Percentiles rank a stretch among this genome's conserved stretches.
These are phyloP conservation scores for Penicillium psychrosexuale DNA, from an alignment of 2,329 filamentous ascomycete genomes.

Conservation along the genomic window DNA sequence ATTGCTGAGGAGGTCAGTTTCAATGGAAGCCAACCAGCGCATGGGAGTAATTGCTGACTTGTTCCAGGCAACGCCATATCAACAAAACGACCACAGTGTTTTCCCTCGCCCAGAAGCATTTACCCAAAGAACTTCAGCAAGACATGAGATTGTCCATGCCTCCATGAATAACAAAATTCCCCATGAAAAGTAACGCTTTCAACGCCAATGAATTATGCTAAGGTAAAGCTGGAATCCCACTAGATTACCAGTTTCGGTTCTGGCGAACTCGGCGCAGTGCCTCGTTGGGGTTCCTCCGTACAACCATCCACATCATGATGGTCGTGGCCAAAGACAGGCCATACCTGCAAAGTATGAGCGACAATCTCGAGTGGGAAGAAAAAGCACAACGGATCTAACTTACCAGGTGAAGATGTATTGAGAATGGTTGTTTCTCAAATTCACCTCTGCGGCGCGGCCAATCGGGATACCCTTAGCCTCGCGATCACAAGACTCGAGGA, in stretches of 20 bases:
- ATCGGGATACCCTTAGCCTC: slow-evolving; percentile 82
- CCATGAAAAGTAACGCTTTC: slow-evolving; percentile 29
- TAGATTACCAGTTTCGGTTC: slow-evolving; percentile 67
- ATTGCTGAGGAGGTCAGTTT: slow-evolving; percentile 74
- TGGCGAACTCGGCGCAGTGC: slow-evolving; percentile 70
- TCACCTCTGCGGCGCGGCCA: slow-evolving; percentile 82
- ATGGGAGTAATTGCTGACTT: slow-evolving; percentile 27
- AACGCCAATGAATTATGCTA: slow-evolving; percentile 32
- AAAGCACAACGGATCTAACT: slow-evolving; percentile 29
- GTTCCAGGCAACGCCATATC: slow-evolving; percentile 70
- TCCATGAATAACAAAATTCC: slow-evolving; percentile 26
- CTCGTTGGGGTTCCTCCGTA: slow-evolving; percentile 78
- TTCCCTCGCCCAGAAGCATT: slow-evolving; percentile 76
- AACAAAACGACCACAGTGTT: slow-evolving; percentile 71
- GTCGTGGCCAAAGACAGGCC: slow-evolving; percentile 78
- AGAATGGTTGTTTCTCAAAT: slow-evolving; percentile 90
- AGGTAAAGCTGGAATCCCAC: slow-evolving; percentile 4
- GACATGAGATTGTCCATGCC: slow-evolving; percentile 58
- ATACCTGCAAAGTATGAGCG: slow-evolving; percentile 61
- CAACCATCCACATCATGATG: slow-evolving; percentile 94
- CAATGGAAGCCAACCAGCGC: neutral
- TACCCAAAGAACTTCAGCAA: slow-evolving; percentile 78
- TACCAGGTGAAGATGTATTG: slow-evolving; percentile 99
- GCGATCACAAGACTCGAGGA: slow-evolving; percentile 71
- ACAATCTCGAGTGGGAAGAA: neutral